A percentile compares a stretch with the other conserved stretches of the same genome.
Evolutionary conservation across 495 filamentous ascomycete genomes (phyloP).

Genomic region (Oidiodendron maius): DNA sequence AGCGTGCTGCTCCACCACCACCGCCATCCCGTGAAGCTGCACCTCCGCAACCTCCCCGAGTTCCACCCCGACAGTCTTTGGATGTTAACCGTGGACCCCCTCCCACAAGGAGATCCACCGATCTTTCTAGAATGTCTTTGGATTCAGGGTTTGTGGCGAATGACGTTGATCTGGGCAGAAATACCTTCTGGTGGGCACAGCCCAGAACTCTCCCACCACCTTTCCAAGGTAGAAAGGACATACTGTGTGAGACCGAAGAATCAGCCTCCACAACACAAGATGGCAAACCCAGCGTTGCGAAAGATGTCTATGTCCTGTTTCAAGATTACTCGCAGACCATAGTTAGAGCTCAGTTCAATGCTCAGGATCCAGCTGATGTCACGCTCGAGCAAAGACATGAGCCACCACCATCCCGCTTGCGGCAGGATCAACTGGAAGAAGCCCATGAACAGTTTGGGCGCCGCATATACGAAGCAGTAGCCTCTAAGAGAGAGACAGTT

Average conservation of each 20-base stretch:
- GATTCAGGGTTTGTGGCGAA: conserved; percentile 71
- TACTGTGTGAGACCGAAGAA: conserved; percentile 81
- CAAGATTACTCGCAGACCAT: conserved; percentile 95
- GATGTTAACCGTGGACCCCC: conserved; percentile 50
- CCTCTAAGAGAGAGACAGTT: conserved; percentile 64
- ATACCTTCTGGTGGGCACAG: conserved; percentile 78
- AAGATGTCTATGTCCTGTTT: conserved; percentile 80
- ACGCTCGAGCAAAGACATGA: conserved; percentile 83
- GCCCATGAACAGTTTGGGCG: conserved; percentile 73
- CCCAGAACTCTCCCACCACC: conserved; percentile 68
- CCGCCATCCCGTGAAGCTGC: conserved; percentile 25
- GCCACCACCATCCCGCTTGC: conserved; percentile 67
- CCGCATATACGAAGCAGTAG: conserved; percentile 62
- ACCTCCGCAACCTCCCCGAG: conserved; percentile 37
- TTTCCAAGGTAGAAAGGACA: conserved; percentile 76
- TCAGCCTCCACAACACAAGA: conserved; percentile 59
- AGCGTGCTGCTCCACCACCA: conserved; percentile 38
- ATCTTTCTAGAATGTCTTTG: conserved; percentile 46
- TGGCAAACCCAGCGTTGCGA: conserved; percentile 63
- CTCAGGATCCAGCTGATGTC: conserved; percentile 63
- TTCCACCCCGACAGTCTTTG: conserved; percentile 56
- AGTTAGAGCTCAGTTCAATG: conserved; percentile 74
- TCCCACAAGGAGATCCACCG: conserved; percentile 62
- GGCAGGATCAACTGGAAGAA: conserved; percentile 91
- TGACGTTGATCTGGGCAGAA: conserved; percentile 71